Evolutionary conservation across 192 early-diverging fungal genomes (phyloP), one percentile per base, ranked within the genome.

Genomic region (Dissophora globulifera): DNA sequence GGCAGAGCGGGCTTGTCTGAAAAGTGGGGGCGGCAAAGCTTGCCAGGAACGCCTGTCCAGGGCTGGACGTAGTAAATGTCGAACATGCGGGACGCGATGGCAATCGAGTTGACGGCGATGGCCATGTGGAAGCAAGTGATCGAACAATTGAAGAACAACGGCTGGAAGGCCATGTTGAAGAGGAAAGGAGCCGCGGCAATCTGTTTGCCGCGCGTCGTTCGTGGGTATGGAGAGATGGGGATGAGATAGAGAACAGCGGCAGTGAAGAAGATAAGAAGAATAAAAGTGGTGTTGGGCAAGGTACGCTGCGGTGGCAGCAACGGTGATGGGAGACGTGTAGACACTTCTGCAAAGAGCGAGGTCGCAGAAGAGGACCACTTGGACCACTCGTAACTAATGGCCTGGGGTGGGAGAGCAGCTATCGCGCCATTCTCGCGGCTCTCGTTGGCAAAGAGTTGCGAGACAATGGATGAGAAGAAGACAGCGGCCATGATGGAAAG

Each of bases 1-100:
- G 47, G 10, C 11, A 19, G 9, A n/a, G n/a, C n/a, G n/a, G 0
- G 22, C 10, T 0, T 19, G 20, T 7, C 32, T 17, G n/a, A 7
- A 38, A 13, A 5, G 9, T 1, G 4, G 0, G 10, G 13, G 25
- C 35, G 22, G 50, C 38, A 49, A 30, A 57, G 46, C 6, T 51
- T 48, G 33, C 57, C 50, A 2, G 51, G 33, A 17, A 76, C 45
- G 13, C 58, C 51, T 0, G 72, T 76, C 72, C 72, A 76, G 1
- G 72, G 72, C 31, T 76, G 72, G 12, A 76, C 52, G 47, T 67
- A 76, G 29, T 76, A 76, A 1, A 76, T 17, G 32, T 76, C 72
- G 0, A 76, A 6, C 50, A 67, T 55, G 11, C 72, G 49, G 11
- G 61, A 58, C 0, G 25, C 15, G 9, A 48, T 40, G 4, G 61